These are phyloP conservation scores for Cardiospermum halicacabum DNA, from an alignment of 345 rosid species.

Conservation along the genomic window DNA sequence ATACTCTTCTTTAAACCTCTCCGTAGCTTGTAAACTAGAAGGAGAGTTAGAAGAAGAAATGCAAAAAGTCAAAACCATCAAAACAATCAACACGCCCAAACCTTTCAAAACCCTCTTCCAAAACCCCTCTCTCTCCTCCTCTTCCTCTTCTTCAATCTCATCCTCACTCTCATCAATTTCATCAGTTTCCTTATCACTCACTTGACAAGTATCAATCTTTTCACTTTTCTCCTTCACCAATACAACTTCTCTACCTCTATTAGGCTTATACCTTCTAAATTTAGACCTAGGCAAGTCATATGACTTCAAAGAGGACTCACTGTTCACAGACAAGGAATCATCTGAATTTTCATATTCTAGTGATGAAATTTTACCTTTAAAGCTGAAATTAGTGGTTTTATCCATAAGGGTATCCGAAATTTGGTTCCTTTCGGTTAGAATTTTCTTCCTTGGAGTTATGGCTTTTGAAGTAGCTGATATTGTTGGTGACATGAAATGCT, in stretches of 20 bases:
- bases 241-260: constrained; percentile 29
- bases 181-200: constrained; percentile 10
- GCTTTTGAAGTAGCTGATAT: constrained; percentile 32
- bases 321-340: not conserved
- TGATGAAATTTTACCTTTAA: not conserved
- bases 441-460: constrained; percentile 27
- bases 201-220: constrained; percentile 2
- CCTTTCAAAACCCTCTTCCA: constrained; percentile 20
- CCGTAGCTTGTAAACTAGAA: constrained; percentile 5
- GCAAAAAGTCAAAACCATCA: constrained; percentile 26
- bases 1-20: constrained; percentile 17
- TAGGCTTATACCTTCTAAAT: constrained; percentile 37
- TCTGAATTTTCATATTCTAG: not conserved
- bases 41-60: constrained; percentile 35
- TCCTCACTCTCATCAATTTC: constrained; percentile 13
- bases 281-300: constrained; percentile 41
- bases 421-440: constrained; percentile 38
- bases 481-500: constrained; percentile 31
- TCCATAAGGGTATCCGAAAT: constrained; percentile 11
- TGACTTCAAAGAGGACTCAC: constrained; percentile 16
- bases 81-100: constrained; percentile 22
- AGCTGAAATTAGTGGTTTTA: constrained; percentile 8
- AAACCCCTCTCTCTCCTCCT: constrained; percentile 24
- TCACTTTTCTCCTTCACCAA: constrained; percentile 13
- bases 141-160: constrained; percentile 22